A percentile compares a stretch with the other conserved stretches of the same genome.
Conservation (phyloP, 805 yeast genomes). For the Kuraishia ogatae region DNA sequence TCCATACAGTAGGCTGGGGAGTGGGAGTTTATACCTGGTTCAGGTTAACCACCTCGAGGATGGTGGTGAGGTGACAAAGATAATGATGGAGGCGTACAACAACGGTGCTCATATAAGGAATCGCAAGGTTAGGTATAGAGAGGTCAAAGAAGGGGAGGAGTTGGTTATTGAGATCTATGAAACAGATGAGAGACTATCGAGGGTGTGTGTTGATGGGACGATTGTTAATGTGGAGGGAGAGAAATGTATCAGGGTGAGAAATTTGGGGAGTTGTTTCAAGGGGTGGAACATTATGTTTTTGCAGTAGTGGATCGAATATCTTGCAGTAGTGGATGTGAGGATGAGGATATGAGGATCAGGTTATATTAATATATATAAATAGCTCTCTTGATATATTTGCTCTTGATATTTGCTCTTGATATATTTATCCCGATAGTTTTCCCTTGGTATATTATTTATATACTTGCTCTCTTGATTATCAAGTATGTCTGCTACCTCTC, state of each 20-base stretch:
- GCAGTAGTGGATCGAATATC: not conserved
- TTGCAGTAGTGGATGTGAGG: too few species aligned
- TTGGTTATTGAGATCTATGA: constrained; percentile 17
- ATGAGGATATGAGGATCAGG: too few species aligned
- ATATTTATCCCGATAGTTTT: too few species aligned
- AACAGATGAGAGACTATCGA: constrained; percentile 24
- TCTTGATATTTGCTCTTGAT: too few species aligned
- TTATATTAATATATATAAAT: too few species aligned
- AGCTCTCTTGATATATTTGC: too few species aligned
- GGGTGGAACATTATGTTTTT: not conserved
- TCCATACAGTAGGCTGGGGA: constrained; percentile 43
- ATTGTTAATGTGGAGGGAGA: constrained; percentile 22
- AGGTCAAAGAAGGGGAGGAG: constrained; percentile 13
- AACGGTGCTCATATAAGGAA: constrained; percentile 46
- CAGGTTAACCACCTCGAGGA: constrained; percentile 28
- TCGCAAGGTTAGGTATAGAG: constrained; percentile 36
- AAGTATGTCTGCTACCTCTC: not conserved
- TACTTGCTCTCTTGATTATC: too few species aligned
- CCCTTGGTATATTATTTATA: too few species aligned
- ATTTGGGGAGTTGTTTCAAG: constrained; percentile 1
- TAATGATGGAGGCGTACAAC: constrained; percentile 50
- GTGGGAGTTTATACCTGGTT: constrained; percentile 34
- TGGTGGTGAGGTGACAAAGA: constrained; percentile 32
- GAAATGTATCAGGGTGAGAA: constrained; percentile 4
- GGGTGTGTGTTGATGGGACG: constrained; percentile 66